These are phyloP conservation scores for Coemansia erecta DNA, from an alignment of 192 early-diverging fungal genomes.

Conservation along the genomic window DNA sequence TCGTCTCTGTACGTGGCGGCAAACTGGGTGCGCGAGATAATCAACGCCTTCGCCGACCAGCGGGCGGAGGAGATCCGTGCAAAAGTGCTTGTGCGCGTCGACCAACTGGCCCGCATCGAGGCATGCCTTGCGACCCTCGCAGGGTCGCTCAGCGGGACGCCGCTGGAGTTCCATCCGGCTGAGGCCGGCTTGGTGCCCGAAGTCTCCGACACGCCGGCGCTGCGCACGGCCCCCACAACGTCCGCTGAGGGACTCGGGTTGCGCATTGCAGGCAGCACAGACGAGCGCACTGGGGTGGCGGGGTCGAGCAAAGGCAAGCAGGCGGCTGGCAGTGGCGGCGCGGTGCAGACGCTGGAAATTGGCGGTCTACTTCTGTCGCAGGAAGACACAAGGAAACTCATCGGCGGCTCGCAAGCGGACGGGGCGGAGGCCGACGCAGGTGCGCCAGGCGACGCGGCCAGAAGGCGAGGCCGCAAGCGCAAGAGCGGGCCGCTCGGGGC, in stretches of 20 bases:
- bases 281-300: no score
- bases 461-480: slow-evolving; percentile 30
- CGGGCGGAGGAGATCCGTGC: slow-evolving; percentile 18
- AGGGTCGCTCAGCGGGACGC: slow-evolving; percentile 21
- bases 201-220: slow-evolving; percentile 14
- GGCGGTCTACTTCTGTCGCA: slow-evolving; percentile 40
- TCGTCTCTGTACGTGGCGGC: slow-evolving; percentile 32
- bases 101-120: slow-evolving; percentile 38
- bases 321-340: no score
- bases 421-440: not conserved
- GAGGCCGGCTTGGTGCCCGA: slow-evolving; percentile 33
- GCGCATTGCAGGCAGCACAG: not conserved
- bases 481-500: slow-evolving; percentile 7
- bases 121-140: slow-evolving; percentile 22
- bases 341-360: slow-evolving; percentile 19
- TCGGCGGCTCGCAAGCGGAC: slow-evolving; percentile 3
- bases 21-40: slow-evolving; percentile 66
- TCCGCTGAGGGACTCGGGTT: not conserved
- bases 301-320: no score
- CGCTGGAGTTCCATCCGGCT: slow-evolving; percentile 26
- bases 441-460: slow-evolving; percentile 1
- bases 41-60: slow-evolving; percentile 64
- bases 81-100: slow-evolving; percentile 34
- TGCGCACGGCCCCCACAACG: not conserved
- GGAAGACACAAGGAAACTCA: slow-evolving; percentile 37